phyloP scores from a whole-genome alignment of 1,284 basidiomycete genomes.

The Cutaneotrichosporon sp. region DNA sequence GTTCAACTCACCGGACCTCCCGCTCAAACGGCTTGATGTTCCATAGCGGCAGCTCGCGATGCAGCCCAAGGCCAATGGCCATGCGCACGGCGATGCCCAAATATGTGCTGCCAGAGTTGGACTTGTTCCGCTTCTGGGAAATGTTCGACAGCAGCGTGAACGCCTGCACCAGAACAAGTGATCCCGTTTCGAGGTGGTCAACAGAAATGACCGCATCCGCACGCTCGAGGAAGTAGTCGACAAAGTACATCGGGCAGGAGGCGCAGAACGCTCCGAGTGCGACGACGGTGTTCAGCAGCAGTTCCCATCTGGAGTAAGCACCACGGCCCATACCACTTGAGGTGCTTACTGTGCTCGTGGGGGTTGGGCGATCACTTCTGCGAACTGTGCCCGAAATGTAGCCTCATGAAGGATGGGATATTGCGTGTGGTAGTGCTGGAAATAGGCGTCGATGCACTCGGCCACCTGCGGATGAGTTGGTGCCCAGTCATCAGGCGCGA shows the following conservation, averaged over 20 bases:
- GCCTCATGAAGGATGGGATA: slow-evolving; percentile 31
- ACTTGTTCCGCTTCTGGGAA: slow-evolving; percentile 29
- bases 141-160: slow-evolving; percentile 28
- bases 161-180: slow-evolving; percentile 26
- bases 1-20: slow-evolving; percentile 18
- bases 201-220: slow-evolving; percentile 14
- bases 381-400: slow-evolving; percentile 27
- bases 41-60: slow-evolving; percentile 26
- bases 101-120: slow-evolving; percentile 23
- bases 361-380: slow-evolving; percentile 23
- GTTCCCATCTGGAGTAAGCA: slow-evolving; percentile 17
- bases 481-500: slow-evolving; percentile 7
- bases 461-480: slow-evolving; percentile 6
- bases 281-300: slow-evolving; percentile 22
- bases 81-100: slow-evolving; percentile 32
- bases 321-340: neutral
- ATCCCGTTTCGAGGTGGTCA: slow-evolving; percentile 24
- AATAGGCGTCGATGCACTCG: slow-evolving; percentile 24
- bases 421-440: slow-evolving; percentile 25
- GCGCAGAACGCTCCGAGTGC: slow-evolving; percentile 27
- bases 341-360: slow-evolving; percentile 14
- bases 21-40: slow-evolving; percentile 28
- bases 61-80: slow-evolving; percentile 31
- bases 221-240: slow-evolving; percentile 23
- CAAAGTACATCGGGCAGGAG: slow-evolving; percentile 18